Base-by-base conservation (phyloP, 768 basidiomycete species). In the Boletellus emodensis region DNA sequence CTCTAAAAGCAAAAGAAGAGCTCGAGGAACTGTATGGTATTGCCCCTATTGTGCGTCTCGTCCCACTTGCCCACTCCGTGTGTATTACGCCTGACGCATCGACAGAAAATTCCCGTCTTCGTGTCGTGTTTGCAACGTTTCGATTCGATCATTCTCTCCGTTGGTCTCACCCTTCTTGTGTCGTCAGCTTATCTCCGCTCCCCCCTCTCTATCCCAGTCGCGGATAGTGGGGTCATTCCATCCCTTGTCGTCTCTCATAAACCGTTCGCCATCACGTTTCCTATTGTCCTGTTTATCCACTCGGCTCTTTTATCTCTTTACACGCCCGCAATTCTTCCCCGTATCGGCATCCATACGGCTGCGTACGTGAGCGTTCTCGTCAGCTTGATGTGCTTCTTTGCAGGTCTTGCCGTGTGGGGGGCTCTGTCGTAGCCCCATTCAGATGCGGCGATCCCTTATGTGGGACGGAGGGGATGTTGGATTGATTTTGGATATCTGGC, bases 21-120 rank as follows among this genome's bases (percentile, higher is more conserved):
- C 67, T 93, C 35, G 90, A 91, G 62, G 81, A 82, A 43, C 75
- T 90, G 6, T 91, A 89, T 59, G 90, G 90, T 2, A 66, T 87
- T n/a, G 85, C 90, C 3, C 74, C 85, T 35, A 82, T 92, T 40
- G 87, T 90, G 65, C 56, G 85, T 82, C 11, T 38, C 2, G n/a
- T 18, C 45, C 18, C 46, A 20, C 26, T 35, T 24, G 12, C 41
- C 39, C 20, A 7, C 17, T 34, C 3, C n/a, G 40, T n/a, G 32
- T 2, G 12, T 6, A 17, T 44, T 8, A 17, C 18, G 15, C 48
- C 42, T 58, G 54, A 50, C 57, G 33, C 39, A 17, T 15, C 8
- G 33, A 18, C 59, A 88, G 87, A 76, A 75, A 54, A 87, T 93
- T 28, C 90, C 90, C 1, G 82, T 87, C 3, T 87, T 91, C 62